Conservation (phyloP, 352 stramenopile genomes). For the Pythium scleroteichum region DNA sequence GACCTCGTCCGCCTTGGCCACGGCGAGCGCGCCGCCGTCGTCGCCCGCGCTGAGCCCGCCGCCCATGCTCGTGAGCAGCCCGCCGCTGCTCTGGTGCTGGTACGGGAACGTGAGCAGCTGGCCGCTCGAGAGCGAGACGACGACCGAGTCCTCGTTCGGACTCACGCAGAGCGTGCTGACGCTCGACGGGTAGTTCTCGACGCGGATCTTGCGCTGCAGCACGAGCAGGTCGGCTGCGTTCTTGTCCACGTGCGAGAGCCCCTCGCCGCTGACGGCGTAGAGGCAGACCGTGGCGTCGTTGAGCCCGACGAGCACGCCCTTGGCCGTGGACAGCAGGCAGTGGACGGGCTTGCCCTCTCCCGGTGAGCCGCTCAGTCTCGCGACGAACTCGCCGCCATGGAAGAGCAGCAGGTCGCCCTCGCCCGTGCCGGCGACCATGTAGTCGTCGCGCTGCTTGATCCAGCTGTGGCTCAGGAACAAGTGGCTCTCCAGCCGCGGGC, state of each 20-base stretch:
- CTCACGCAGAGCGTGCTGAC: conserved; percentile 67
- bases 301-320: conserved; percentile 78
- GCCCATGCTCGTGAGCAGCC: conserved; percentile 16
- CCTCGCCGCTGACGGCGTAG: conserved; percentile 55
- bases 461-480: conserved; percentile 87
- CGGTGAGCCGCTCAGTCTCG: conserved; percentile 53
- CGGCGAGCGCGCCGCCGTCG: conserved; percentile 17
- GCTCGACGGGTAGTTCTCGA: conserved; percentile 46
- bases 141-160: conserved; percentile 72
- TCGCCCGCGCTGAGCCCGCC: too few species aligned
- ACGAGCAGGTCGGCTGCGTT: conserved; percentile 44
- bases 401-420: conserved; percentile 89
- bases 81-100: conserved; percentile 37
- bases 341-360: conserved; percentile 51
- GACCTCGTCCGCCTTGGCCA: conserved; percentile 63
- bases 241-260: conserved; percentile 30
- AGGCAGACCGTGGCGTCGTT: conserved; percentile 71
- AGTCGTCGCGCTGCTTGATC: conserved; percentile 90
- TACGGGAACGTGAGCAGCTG: conserved; percentile 80
- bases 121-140: conserved; percentile 60
- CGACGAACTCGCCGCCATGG: conserved; percentile 68
- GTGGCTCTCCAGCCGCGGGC: conserved; percentile 64
- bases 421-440: conserved; percentile 82
- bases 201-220: conserved; percentile 58
- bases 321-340: conserved; percentile 64